Evolutionary conservation across 108 stramenopile species (phyloP), one percentile per base, ranked within the genome.

Genomic region (Cyclostephanos invisitatus): DNA sequence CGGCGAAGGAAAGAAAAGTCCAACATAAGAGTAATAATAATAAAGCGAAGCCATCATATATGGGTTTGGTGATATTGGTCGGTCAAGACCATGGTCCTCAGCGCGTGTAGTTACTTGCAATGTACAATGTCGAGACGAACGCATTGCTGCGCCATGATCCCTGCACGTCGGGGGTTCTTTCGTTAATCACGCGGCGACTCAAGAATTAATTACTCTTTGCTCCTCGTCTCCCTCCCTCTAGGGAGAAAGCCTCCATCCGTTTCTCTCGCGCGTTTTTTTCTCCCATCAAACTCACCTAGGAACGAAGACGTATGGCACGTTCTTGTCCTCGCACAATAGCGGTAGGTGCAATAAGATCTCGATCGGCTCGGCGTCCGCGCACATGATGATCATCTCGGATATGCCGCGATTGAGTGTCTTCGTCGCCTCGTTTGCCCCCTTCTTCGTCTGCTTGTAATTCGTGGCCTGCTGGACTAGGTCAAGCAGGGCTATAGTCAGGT

Each of bases 381-480:
- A 85, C 95, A 99, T 94, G 85, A 99, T 85, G 78, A 99, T 98
- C 56, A 99, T 86, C 75, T 99, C 99, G 60, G 91, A 85, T 75
- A 99, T 98, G 44, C 98, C 98, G 21, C 99, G 95, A 82, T 99
- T 99, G 70, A 99, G 73, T 0, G 98, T 98, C 80, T 99, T 99
- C 73, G 99, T 99, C 29, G 99, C 98, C 70, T 99, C 99, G 91
- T 99, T 99, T 68, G 98, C 99, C n/a, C 99, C 99, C 88, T 96
- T 96, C 75, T 97, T 97, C 55, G 95, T 91, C 83, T 96, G 96
- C 86, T 96, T 96, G 85, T 93, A 94, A 77, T 94, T 94, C 40
- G 86, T 81, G 10, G 96, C 92, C 73, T 99, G 98, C 83, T 98
- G 98, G 54, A 98, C 90, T 58, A 99, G 87, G 78, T 99, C 99